Evolutionary conservation across 2,329 filamentous ascomycete species (phyloP).

Genomic region (Aspergillus intermedius): DNA sequence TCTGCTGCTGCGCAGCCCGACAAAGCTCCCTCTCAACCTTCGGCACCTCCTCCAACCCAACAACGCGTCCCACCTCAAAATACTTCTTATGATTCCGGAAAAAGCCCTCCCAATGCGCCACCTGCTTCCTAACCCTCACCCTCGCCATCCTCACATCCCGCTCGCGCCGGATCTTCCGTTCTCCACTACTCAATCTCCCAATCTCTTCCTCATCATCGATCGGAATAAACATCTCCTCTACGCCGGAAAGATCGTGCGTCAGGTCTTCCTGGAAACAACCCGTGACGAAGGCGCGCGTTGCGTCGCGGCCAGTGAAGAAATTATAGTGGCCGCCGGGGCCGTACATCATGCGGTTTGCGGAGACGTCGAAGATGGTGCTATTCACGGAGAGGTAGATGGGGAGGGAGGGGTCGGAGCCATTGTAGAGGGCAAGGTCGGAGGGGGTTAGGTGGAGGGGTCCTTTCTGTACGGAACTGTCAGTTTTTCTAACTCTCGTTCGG

Average conservation of each 20-base stretch:
- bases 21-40: slow-evolving; percentile 61
- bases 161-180: slow-evolving; percentile 49
- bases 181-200: slow-evolving; percentile 26
- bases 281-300: slow-evolving; percentile 81
- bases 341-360: slow-evolving; percentile 53
- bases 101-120: slow-evolving; percentile 78
- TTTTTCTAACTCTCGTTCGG: not conserved
- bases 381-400: slow-evolving; percentile 87
- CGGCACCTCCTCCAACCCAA: slow-evolving; percentile 34
- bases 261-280: slow-evolving; percentile 85
- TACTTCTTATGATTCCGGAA: slow-evolving; percentile 78
- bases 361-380: slow-evolving; percentile 60
- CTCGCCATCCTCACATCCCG: slow-evolving; percentile 60
- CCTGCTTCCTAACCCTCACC: slow-evolving; percentile 57
- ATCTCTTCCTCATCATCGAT: slow-evolving; percentile 53
- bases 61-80: slow-evolving; percentile 68
- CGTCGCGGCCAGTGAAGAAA: slow-evolving; percentile 80
- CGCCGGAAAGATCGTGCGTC: slow-evolving; percentile 75
- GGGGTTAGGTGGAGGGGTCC: slow-evolving; percentile 67
- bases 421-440: slow-evolving; percentile 64
- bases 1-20: slow-evolving; percentile 59
- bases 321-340: slow-evolving; percentile 80
- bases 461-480: slow-evolving; percentile 25
- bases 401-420: slow-evolving; percentile 66
- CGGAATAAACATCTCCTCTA: slow-evolving; percentile 74